phyloP scores from a whole-genome alignment of 495 filamentous ascomycete species.

The Apiosordaria backusii region DNA sequence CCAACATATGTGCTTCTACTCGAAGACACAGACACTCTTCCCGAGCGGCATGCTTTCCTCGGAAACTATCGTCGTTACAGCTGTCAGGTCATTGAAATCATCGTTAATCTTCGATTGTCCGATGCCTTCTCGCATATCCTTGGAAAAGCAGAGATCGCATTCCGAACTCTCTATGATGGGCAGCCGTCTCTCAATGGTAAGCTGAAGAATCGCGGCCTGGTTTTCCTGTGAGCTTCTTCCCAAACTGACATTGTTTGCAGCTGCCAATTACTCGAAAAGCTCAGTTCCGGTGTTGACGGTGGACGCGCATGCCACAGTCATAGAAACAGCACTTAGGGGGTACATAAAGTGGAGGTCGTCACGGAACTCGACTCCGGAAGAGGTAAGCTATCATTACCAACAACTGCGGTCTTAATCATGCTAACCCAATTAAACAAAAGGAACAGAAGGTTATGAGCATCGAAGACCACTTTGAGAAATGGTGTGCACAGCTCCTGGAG shows the following conservation, averaged over 20 bases:
- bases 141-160: constrained; percentile 63
- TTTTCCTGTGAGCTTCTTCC: background rate
- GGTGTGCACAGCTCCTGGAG: constrained; percentile 72
- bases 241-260: constrained; percentile 44
- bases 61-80: constrained; percentile 94
- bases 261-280: constrained; percentile 72
- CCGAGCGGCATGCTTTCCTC: constrained; percentile 94
- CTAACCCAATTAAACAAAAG: constrained; percentile 33
- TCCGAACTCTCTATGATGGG: constrained; percentile 71
- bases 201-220: constrained; percentile 20
- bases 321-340: constrained; percentile 88
- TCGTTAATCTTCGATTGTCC: constrained; percentile 71
- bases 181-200: constrained; percentile 65
- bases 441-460: constrained; percentile 59
- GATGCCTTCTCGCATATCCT: constrained; percentile 88
- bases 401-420: background rate
- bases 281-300: constrained; percentile 72
- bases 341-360: constrained; percentile 73
- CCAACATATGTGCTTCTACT: constrained; percentile 74
- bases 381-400: constrained; percentile 40
- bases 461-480: constrained; percentile 68
- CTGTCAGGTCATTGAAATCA: constrained; percentile 74
- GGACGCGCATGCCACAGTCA: constrained; percentile 84
- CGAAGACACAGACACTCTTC: constrained; percentile 91
- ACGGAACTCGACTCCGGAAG: constrained; percentile 51